Base-by-base conservation (phyloP, 768 basidiomycete species). In the Tubosaeta brunneosetosa region DNA sequence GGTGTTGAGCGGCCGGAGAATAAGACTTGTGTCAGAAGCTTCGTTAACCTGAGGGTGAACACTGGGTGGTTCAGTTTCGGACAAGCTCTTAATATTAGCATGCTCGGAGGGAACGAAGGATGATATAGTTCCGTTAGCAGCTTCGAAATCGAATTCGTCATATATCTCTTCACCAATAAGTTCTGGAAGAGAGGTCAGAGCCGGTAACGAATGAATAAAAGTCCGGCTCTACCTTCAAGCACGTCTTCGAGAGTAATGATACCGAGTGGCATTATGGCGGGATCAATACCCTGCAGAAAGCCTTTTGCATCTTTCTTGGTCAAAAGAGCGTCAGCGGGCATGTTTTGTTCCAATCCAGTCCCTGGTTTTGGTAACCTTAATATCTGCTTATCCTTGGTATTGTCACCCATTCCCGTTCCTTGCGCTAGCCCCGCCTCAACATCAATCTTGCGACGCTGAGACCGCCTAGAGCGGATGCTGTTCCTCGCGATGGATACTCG, bases 241-340 rank as follows among this genome's bases (percentile, higher is more conserved):
- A 95, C 89, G 57, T 95, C 93, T 69, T 95, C 93, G 2, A 95
- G 77, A 0, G 93, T 95, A 55, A 95, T 94, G 61, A 95, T 91
- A 46, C 93, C 93, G 25, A 94, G 75, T 3, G 91, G 91, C 75
- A 86, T 86, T 32, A 92, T 77, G 17, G 85, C 83, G 0, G 86
- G 88, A 65, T 94, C 91, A 49, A 92, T 79, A 37, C 79, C 80
- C 73, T 87, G 85, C 66, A 94, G 73, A 72, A 93, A 92, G 82
- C 87, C 83, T n/a, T 85, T 82, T 32, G 87, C 90, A 45, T 79
- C 80, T 55, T 82, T 80, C 62, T 88, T 84, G 3, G 82, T 78
- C 53, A 94, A 70, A 49, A 92, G 85, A 14, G 91, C 91, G 71
- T 93, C 91, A 36, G 90, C 88, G 42, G 91, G 91, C 82, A 91